These are phyloP conservation scores for sorghum (Sorghum bicolor) DNA, from an alignment of 176 grass and related monocot genomes.

Conservation along the genomic window DNA sequence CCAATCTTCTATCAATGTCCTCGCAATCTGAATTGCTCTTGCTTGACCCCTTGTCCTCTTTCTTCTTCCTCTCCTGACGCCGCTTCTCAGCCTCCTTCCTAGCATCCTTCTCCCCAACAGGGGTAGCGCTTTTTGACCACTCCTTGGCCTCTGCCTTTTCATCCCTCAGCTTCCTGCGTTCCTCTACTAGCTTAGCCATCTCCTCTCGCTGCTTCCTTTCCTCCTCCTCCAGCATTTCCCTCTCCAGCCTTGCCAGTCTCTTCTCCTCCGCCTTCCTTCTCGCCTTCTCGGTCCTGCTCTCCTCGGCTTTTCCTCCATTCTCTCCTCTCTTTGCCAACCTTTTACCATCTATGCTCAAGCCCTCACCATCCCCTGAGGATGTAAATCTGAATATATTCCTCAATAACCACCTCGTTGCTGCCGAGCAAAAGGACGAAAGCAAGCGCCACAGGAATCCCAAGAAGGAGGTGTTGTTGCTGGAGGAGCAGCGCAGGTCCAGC, in stretches of 20 bases:
- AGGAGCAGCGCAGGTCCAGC: conserved; percentile 45
- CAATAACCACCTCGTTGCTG: conserved; percentile 48
- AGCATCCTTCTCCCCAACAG: conserved; percentile 69
- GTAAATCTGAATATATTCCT: conserved; percentile 61
- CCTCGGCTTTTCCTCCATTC: conserved; percentile 56
- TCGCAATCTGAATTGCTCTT: conserved; percentile 93
- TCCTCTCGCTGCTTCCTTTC: conserved; percentile 96
- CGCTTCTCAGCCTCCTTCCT: conserved; percentile 58
- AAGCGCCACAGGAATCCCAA: conserved; percentile 48
- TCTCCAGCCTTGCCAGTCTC: conserved; percentile 77
- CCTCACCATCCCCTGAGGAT: conserved; percentile 33
- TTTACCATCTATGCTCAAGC: conserved; percentile 33
- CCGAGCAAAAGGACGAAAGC: conserved; percentile 22
- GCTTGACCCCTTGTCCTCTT: conserved; percentile 82
- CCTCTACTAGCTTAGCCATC: conserved; percentile 82
- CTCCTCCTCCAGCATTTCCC: conserved; percentile 92
- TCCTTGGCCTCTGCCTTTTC: conserved; percentile 84
- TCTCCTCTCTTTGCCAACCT: conserved; percentile 55
- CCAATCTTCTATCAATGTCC: conserved; percentile 55
- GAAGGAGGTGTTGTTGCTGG: conserved; percentile 33
- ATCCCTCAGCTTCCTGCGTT: conserved; percentile 78
- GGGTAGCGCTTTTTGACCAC: conserved; percentile 54
- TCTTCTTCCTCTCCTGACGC: conserved; percentile 73
- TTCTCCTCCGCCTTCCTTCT: conserved; percentile 93
- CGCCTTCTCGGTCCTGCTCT: conserved; percentile 71